Evolutionary conservation across 176 grass and related monocot genomes (phyloP).

Genomic region (Juncus inflexus): DNA sequence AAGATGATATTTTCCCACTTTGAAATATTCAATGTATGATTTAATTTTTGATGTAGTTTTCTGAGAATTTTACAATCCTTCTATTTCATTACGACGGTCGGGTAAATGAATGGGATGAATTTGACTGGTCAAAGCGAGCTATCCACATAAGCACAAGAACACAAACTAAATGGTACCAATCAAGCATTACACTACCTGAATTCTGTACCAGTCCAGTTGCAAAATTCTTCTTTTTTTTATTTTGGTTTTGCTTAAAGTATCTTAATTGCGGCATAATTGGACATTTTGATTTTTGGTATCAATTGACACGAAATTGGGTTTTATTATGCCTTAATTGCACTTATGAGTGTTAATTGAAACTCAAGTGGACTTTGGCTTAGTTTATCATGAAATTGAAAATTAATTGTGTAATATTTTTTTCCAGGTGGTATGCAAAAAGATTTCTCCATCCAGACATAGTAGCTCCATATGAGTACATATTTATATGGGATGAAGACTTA

Average conservation of each 20-base stretch:
- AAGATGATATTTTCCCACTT: neutral
- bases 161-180: conserved; percentile 46
- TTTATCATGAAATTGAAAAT: neutral
- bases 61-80: conserved; percentile 43
- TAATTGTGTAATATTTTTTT: conserved; percentile 11
- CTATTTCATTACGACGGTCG: conserved; percentile 51
- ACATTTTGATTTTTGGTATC: too few species aligned
- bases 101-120: conserved; percentile 44
- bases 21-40: neutral
- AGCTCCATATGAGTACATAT: conserved; percentile 43
- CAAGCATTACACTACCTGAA: neutral
- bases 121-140: conserved; percentile 40
- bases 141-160: conserved; percentile 35
- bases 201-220: neutral
- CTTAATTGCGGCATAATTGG: neutral
- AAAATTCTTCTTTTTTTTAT: neutral
- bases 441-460: conserved; percentile 55
- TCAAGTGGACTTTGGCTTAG: neutral
- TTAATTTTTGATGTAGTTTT: conserved; percentile 39
- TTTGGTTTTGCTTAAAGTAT: neutral
- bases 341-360: neutral
- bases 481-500: conserved; percentile 29
- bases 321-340: neutral
- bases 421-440: conserved; percentile 49
- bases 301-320: too few species aligned